Evolutionary conservation across 1,139 yeast genomes (phyloP).

Genomic region (Geotrichum cucujoidarum): DNA sequence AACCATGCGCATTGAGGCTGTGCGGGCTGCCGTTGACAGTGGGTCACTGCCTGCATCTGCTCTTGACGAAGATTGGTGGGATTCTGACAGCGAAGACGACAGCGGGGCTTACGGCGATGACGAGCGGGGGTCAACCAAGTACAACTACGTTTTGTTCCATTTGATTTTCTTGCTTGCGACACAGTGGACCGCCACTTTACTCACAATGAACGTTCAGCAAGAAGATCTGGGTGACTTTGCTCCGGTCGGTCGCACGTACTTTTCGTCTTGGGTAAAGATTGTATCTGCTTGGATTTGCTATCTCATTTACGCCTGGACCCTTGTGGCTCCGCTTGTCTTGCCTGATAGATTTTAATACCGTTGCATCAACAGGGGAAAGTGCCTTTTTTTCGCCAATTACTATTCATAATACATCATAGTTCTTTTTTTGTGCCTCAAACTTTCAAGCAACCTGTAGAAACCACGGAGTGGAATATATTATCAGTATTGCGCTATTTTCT

Average conservation of each 20-base stretch:
- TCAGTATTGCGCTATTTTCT: too few relatives aligned
- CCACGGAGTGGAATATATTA: too few relatives aligned
- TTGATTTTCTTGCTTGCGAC: slow-evolving; percentile 90
- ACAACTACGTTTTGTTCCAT: slow-evolving; percentile 86
- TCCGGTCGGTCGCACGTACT: slow-evolving; percentile 96
- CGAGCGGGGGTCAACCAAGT: slow-evolving; percentile 64
- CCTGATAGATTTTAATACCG: slow-evolving; percentile 67
- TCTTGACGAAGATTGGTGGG: slow-evolving; percentile 58
- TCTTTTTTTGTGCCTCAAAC: too few relatives aligned
- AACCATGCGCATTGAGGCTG: slow-evolving; percentile 81
- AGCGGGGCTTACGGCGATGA: slow-evolving; percentile 46
- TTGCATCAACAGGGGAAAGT: too few relatives aligned
- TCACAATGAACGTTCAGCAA: slow-evolving; percentile 85
- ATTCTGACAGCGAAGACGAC: slow-evolving; percentile 31
- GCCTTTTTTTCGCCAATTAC: too few relatives aligned
- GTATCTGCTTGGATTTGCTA: slow-evolving; percentile 91
- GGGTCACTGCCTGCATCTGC: slow-evolving; percentile 95
- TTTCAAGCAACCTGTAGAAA: too few relatives aligned
- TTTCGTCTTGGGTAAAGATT: slow-evolving; percentile 92
- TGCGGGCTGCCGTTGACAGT: slow-evolving; percentile 88
- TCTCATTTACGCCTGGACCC: slow-evolving; percentile 80
- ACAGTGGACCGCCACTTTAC: slow-evolving; percentile 90
- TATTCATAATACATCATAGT: too few relatives aligned
- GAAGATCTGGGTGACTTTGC: slow-evolving; percentile 85
- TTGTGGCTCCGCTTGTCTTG: slow-evolving; percentile 81